Evolutionary conservation across 192 early-diverging fungal species (phyloP).

Genomic region (Diversispora eburnea): DNA sequence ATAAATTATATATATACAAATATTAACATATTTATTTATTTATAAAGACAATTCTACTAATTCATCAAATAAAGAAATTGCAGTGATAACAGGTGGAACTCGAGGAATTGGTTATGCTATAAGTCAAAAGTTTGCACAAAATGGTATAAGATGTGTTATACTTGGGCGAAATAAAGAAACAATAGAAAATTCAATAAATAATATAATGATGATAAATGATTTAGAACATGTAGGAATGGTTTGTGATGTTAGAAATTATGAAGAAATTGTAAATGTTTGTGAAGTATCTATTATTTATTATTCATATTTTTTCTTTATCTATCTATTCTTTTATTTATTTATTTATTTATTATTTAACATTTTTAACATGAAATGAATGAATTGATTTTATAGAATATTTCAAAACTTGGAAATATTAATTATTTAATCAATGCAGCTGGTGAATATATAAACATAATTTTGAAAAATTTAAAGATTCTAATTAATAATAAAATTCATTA

Average conservation of each 20-base stretch:
- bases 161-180: constrained; percentile 49
- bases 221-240: constrained; percentile 37
- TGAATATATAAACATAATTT: constrained; percentile 20
- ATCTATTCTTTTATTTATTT: too few species aligned
- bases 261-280: constrained; percentile 36
- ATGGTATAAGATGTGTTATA: constrained; percentile 54
- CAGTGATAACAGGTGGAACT: constrained; percentile 65
- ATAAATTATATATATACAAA: too few species aligned
- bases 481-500: constrained; percentile 5
- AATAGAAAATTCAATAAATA: constrained; percentile 32
- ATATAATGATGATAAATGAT: constrained; percentile 31
- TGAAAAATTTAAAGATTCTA: neutral
- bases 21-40: too few species aligned
- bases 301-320: too few species aligned
- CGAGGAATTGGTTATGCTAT: constrained; percentile 75
- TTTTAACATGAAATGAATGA: neutral
- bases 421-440: constrained; percentile 53
- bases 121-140: constrained; percentile 55
- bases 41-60: too few species aligned
- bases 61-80: neutral
- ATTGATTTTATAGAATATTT: constrained; percentile 28
- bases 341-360: neutral
- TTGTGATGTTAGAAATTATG: constrained; percentile 45
- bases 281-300: constrained; percentile 34
- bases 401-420: constrained; percentile 33